Conservation (phyloP, 129 eudicot species). For the Centrapalus pauciflorus region DNA sequence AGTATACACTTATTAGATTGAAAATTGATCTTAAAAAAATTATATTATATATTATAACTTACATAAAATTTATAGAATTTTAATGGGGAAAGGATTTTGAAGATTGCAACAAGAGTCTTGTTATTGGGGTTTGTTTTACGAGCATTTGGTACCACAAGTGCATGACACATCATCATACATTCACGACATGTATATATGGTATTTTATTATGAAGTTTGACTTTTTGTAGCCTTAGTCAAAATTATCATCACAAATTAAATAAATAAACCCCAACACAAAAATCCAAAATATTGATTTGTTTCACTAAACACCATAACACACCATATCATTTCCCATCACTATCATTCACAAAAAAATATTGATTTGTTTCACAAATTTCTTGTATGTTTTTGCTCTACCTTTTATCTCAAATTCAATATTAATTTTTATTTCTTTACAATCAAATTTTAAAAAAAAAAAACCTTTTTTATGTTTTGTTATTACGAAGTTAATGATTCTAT, state of each 20-base stretch:
- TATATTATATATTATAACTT: too few relatives aligned
- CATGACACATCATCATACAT: slow-evolving; percentile 20
- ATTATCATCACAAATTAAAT: slow-evolving; percentile 11
- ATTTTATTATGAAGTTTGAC: slow-evolving; percentile 21
- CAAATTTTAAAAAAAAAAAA: too few relatives aligned
- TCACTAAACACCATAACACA: slow-evolving; percentile 16
- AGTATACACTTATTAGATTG: too few relatives aligned
- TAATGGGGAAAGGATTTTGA: neutral
- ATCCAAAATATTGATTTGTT: slow-evolving; percentile 23
- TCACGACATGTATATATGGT: slow-evolving; percentile 6
- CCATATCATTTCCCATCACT: slow-evolving; percentile 18
- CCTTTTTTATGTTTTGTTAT: too few relatives aligned
- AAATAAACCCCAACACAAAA: neutral
- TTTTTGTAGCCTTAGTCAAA: neutral
- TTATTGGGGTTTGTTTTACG: neutral
- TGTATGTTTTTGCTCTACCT: neutral
- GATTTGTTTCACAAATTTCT: too few relatives aligned
- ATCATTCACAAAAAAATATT: too few relatives aligned
- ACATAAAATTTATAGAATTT: neutral
- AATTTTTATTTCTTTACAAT: neutral
- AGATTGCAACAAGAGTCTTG: neutral
- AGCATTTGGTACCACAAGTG: neutral
- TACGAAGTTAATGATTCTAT: too few relatives aligned
- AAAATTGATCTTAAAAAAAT: too few relatives aligned
- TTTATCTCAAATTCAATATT: neutral